Evolutionary conservation across 2,329 filamentous ascomycete species (phyloP), one percentile per base, ranked within the genome.

Genomic region (Ophiostoma perfectum): DNA sequence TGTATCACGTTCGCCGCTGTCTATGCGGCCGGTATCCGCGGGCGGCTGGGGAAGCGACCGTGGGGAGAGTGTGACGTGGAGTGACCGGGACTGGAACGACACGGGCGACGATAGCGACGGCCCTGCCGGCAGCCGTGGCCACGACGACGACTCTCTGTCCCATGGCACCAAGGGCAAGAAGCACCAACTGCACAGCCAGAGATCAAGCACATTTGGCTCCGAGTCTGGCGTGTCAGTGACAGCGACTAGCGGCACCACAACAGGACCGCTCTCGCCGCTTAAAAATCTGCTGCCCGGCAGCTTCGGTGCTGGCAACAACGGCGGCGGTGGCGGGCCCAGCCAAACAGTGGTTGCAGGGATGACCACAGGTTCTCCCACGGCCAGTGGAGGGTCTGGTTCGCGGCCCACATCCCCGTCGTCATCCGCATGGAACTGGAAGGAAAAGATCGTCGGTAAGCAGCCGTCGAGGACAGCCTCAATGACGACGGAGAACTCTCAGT

Each of bases 71-170:
- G 80, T 84, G 67, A 82, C 81, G 4, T 91, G 88, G 89, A 89
- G 86, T 75, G 88, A 90, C 65, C 80, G 83, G 11, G 87, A 90
- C 75, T 88, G 86, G 79, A 80, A 80, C 9, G 86, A 88, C 71
- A 86, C 79, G 68, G 81, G 78, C 55, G 78, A 79, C 60, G 81
- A 82, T 69, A 82, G 77, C 74, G 81, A 80, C 9, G 67, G 42
- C 39, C 70, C 66, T 16, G 60, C 3, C 41, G 55, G 47, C 39
- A 36, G 41, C 11, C 41, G 42, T 18, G 42, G 41, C 12, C 63
- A 64, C 58, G 42, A 18, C 16, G 14, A 67, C 7, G 58, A 27
- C 27, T 27, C 27, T 27, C 27, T 27, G 27, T 27, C 27, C 27
- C 27, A 27, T 27, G 27, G 27, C 27, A 27, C 27, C 27, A 27